Base-by-base conservation (phyloP, 768 basidiomycete species). In the Psilocybe sp. region DNA sequence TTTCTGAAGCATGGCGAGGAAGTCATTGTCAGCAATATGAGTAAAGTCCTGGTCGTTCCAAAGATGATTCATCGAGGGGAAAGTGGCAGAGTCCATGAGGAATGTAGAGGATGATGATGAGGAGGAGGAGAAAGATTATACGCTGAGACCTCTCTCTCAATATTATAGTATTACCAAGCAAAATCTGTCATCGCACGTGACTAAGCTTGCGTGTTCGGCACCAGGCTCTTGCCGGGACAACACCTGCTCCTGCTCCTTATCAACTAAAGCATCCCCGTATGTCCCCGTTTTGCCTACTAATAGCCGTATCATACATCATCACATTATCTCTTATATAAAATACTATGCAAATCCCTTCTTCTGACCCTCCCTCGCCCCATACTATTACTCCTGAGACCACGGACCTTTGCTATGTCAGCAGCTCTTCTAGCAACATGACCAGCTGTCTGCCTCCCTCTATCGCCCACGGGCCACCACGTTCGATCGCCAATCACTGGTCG, bases 1-100 rank as follows among this genome's bases (percentile, higher is more conserved):
- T 59, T 89, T 89, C 61, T 85, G 83, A 2, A 92, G 75, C 44
- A 90, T 75, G 10, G 84, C 80, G 39, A 91, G 78, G 54, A 92
- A 87, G 68, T 89, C 87, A 60, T 84, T 84, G 61, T 90, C 87
- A 10, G 82, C 75, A 38, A 89, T 67, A 39, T 83, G 81, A 5
- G 85, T 74, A 70, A 87, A 81, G 32, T 78, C 66, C 15, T 77
- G 64, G 12, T 79, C 67, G 54, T 88, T 85, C 87, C 88, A 89
- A 64, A 86, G 76, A 15, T 79, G 70, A 37, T 78, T 68, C 23
- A 73, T 55, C 55, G 77, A 67, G 23, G 72, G 53, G 53, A 70
- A 78, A 32, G 79, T 28, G 23, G 23, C 23, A 7, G 23, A 58
- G 42, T 82, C 79, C 83, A 85, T 85, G 54, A 62, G 50, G 38